Conservation (phyloP, 2,329 filamentous ascomycete species). For the Rosellinia necatrix region DNA sequence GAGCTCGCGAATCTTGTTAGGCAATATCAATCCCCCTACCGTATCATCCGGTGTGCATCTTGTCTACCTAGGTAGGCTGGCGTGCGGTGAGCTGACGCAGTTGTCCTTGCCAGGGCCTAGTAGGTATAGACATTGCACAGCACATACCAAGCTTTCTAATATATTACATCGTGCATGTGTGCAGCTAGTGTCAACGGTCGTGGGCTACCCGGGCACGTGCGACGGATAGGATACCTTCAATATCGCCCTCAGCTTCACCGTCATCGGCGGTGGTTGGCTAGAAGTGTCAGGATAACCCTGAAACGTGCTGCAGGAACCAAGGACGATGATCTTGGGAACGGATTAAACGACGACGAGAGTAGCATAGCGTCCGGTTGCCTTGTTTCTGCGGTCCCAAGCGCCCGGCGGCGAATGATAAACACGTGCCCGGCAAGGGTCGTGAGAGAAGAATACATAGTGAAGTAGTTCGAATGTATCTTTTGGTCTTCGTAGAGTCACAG, state of each 20-base stretch:
- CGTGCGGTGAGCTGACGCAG: slow-evolving; percentile 8
- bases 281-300: background rate
- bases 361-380: slow-evolving; percentile 22
- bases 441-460: slow-evolving; percentile 10
- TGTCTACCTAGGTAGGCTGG: background rate
- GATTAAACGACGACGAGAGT: slow-evolving; percentile 1
- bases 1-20: background rate
- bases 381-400: slow-evolving; percentile 9
- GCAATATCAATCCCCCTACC: background rate
- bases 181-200: background rate
- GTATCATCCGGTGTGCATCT: background rate
- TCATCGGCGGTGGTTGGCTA: background rate
- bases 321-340: background rate
- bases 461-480: slow-evolving; percentile 18
- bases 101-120: background rate
- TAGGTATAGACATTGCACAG: background rate
- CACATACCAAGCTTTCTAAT: background rate
- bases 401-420: slow-evolving; percentile 16
- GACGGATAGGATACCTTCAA: background rate
- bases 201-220: background rate
- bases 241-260: slow-evolving; percentile 15
- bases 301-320: background rate
- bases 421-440: slow-evolving; percentile 1
- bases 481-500: background rate
- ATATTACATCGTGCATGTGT: background rate